phyloP scores from a whole-genome alignment of 2,329 filamentous ascomycete genomes.

The Epichloe glyceriae region DNA sequence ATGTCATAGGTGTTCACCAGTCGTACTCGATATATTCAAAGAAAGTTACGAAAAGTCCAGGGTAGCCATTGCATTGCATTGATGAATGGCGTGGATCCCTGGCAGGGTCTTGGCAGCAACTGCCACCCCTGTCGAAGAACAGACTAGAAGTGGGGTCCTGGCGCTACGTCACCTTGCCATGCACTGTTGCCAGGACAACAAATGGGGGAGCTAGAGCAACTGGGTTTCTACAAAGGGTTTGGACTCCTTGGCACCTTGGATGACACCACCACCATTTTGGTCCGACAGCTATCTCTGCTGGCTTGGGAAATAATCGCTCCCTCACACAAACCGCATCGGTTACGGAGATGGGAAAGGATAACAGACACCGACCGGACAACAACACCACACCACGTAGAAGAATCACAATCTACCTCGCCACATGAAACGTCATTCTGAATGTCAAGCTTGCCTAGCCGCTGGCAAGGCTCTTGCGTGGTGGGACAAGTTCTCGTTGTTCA shows the following conservation, averaged over 20 bases:
- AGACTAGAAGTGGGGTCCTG: neutral
- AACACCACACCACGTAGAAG: neutral
- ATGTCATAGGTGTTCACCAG: too few relatives aligned
- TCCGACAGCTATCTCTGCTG: too few relatives aligned
- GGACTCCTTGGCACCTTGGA: neutral
- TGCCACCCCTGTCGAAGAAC: neutral
- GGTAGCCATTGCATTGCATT: too few relatives aligned
- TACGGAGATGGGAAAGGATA: too few relatives aligned
- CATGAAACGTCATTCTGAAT: neutral
- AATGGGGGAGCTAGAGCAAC: too few relatives aligned
- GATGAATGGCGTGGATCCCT: too few relatives aligned
- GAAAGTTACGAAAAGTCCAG: too few relatives aligned
- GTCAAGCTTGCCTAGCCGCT: neutral
- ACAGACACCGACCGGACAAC: too few relatives aligned
- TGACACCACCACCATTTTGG: neutral
- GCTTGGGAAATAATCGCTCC: too few relatives aligned
- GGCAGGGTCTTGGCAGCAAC: neutral
- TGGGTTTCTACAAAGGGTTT: too few relatives aligned
- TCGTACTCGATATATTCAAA: too few relatives aligned
- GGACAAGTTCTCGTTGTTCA: neutral
- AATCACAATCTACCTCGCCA: neutral
- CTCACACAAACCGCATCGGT: too few relatives aligned
- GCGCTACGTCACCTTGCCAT: neutral
- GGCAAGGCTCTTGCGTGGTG: neutral
- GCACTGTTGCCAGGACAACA: constrained; percentile 1